phyloP scores from a whole-genome alignment of 164 flowering plant species.

The Warburgia ugandensis region DNA sequence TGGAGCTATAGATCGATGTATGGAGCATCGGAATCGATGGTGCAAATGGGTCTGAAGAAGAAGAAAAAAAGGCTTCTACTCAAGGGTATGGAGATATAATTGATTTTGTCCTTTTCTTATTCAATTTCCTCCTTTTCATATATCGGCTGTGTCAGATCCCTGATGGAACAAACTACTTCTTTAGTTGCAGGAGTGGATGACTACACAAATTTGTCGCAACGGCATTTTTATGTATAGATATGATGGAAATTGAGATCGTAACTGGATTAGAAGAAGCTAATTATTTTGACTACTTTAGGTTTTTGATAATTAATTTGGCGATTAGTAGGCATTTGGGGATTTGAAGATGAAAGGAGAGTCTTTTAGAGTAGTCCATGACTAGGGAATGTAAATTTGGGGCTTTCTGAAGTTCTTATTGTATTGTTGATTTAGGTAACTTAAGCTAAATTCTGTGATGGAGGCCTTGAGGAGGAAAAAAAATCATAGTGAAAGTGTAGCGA shows the following conservation, averaged over 20 bases:
- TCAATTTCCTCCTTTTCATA: no score
- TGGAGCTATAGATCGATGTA: conserved; percentile 6
- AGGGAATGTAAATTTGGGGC: not conserved
- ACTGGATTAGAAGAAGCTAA: no score
- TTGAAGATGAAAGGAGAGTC: no score
- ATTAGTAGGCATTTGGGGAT: no score
- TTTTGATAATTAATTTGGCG: no score
- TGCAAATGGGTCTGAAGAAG: conserved; percentile 18
- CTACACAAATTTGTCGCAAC: no score
- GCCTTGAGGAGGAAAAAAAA: conserved; percentile 72
- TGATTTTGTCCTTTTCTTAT: not conserved
- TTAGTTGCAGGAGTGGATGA: not conserved
- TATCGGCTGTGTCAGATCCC: not conserved
- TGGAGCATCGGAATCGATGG: not conserved
- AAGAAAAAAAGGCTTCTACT: conserved; percentile 12
- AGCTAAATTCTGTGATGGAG: conserved; percentile 7
- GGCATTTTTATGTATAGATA: not conserved
- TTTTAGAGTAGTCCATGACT: not conserved
- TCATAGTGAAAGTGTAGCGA: conserved; percentile 37
- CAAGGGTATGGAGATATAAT: not conserved
- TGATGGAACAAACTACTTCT: not conserved
- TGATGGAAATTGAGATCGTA: no score
- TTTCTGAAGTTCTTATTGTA: not conserved
- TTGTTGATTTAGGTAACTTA: not conserved
- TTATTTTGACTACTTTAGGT: no score